A percentile compares a stretch with the other conserved stretches of the same genome.
phyloP scores from a whole-genome alignment of 2,329 filamentous ascomycete species.

The Penicillium sp. region DNA sequence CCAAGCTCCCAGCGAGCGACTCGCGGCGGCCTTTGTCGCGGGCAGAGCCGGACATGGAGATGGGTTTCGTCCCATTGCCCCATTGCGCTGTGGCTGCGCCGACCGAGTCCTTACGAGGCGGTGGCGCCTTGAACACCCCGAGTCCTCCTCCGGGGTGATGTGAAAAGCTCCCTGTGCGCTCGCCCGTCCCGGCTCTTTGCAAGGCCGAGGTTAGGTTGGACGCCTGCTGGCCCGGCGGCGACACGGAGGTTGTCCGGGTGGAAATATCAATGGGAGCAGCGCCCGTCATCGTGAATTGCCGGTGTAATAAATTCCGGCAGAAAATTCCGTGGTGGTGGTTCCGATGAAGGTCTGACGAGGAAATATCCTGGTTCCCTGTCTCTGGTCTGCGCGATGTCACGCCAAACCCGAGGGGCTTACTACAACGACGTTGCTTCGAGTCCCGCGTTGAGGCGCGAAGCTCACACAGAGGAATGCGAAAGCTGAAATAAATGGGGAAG shows the following conservation, averaged over 20 bases:
- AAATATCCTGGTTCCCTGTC: constrained; percentile 40
- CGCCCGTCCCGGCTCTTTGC: constrained; percentile 50
- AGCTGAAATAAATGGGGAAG: constrained; percentile 52
- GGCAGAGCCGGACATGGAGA: constrained; percentile 56
- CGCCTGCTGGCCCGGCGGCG: constrained; percentile 60
- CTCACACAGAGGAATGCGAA: constrained; percentile 34
- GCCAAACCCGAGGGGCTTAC: constrained; percentile 52
- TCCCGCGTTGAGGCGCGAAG: constrained; percentile 55
- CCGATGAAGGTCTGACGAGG: constrained; percentile 7
- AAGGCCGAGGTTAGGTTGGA: constrained; percentile 66
- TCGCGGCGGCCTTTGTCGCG: constrained; percentile 58
- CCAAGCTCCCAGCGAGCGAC: constrained; percentile 62
- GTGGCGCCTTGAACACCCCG: constrained; percentile 41
- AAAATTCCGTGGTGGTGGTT: constrained; percentile 30
- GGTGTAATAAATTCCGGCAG: constrained; percentile 19
- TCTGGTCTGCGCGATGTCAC: constrained; percentile 46
- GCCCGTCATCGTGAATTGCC: constrained; percentile 50
- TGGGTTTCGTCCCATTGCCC: constrained; percentile 60
- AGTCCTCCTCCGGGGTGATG: constrained; percentile 45
- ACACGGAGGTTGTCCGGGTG: constrained; percentile 57
- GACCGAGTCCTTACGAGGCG: constrained; percentile 58
- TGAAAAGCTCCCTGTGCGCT: constrained; percentile 46
- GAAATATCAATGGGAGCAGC: constrained; percentile 63
- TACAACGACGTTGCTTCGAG: constrained; percentile 41
- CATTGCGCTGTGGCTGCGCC: constrained; percentile 55